These are phyloP conservation scores for Umbelopsis ramanniana DNA, from an alignment of 192 early-diverging fungal genomes.

Conservation along the genomic window DNA sequence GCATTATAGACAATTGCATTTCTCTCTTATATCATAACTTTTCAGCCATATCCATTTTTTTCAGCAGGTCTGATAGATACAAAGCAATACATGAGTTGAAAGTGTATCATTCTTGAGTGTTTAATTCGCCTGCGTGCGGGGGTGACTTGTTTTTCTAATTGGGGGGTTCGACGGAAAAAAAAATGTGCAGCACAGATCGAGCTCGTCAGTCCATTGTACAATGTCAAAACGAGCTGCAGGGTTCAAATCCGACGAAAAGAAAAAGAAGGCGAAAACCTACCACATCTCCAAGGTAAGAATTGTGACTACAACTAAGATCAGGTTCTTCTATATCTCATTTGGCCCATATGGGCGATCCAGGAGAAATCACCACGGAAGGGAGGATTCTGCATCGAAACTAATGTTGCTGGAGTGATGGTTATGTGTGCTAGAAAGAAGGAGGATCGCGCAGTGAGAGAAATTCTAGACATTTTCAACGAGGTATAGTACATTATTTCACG, in stretches of 20 bases:
- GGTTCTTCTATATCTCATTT: neutral
- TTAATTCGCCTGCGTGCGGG: neutral
- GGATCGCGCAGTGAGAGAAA: slow-evolving; percentile 46
- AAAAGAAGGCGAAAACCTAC: slow-evolving; percentile 33
- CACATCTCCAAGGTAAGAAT: slow-evolving; percentile 29
- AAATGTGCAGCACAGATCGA: neutral
- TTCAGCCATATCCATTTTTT: too few relatives aligned
- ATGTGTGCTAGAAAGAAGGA: slow-evolving; percentile 54
- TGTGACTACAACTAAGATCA: neutral
- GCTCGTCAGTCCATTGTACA: neutral
- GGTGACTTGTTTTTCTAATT: neutral
- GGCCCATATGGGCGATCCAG: neutral
- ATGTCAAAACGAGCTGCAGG: slow-evolving; percentile 25
- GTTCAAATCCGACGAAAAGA: slow-evolving; percentile 21
- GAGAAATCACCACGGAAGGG: slow-evolving; percentile 26
- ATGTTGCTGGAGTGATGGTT: slow-evolving; percentile 54
- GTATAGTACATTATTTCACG: slow-evolving; percentile 28
- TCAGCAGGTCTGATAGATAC: too few relatives aligned
- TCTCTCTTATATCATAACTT: too few relatives aligned
- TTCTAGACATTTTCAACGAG: slow-evolving; percentile 50
- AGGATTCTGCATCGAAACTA: slow-evolving; percentile 48
- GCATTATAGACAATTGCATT: too few relatives aligned
- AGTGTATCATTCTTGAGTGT: too few relatives aligned
- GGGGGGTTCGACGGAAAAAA: neutral
- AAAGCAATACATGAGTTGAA: neutral